These are phyloP conservation scores for Forsythia viridissima DNA, from an alignment of 257 asterid species.

Conservation along the genomic window DNA sequence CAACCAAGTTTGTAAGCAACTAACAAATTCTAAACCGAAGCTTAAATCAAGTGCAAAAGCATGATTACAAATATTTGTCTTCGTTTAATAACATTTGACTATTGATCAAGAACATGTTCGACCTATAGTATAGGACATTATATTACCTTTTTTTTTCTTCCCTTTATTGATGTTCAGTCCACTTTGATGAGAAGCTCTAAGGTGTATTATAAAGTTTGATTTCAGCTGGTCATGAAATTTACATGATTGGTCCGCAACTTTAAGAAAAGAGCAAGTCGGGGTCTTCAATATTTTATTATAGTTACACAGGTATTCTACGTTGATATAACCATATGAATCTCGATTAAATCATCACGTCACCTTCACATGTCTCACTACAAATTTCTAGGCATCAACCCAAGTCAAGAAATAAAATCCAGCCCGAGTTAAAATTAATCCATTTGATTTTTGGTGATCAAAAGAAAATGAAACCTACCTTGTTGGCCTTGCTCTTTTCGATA, in stretches of 20 bases:
- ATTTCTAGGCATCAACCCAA: background rate
- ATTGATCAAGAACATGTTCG: background rate
- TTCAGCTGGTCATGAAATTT: no score
- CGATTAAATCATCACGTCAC: background rate
- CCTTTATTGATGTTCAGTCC: background rate
- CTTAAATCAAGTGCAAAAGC: background rate
- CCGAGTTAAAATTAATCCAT: no score
- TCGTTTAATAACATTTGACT: background rate
- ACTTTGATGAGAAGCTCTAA: background rate
- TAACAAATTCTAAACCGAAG: no score
- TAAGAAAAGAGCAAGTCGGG: background rate
- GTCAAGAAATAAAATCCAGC: background rate
- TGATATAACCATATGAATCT: background rate
- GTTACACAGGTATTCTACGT: background rate
- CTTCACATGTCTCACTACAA: no score
- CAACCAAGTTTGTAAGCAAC: background rate
- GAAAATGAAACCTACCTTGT: conserved; percentile 55
- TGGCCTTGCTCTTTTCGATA: conserved; percentile 88
- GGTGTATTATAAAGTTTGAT: no score
- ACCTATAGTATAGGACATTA: no score
- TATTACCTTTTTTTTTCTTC: no score
- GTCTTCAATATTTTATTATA: no score
- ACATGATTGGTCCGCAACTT: background rate
- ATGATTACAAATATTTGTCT: background rate
- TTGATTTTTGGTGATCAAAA: no score